Percentiles rank a stretch among this genome's conserved stretches.
Evolutionary conservation across 371 early-diverging fungal genomes (phyloP).

Genomic region (Mucor circinelloides): DNA sequence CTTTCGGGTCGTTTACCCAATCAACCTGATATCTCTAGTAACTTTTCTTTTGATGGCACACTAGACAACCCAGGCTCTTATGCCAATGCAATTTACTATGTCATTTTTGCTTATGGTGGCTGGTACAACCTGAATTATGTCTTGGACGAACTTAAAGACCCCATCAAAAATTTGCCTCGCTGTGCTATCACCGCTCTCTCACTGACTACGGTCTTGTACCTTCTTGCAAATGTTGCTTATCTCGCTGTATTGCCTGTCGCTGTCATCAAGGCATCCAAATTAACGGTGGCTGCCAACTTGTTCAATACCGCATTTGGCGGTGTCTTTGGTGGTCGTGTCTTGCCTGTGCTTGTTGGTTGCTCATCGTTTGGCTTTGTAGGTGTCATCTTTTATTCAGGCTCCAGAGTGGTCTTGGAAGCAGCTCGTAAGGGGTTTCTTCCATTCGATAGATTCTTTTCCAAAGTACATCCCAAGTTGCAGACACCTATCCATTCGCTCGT

Average conservation of each 20-base stretch:
- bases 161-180: conserved; percentile 29
- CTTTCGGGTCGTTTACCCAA: conserved; percentile 26
- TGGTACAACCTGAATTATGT: conserved; percentile 36
- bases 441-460: conserved; percentile 24
- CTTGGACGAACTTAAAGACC: conserved; percentile 27
- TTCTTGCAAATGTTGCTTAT: conserved; percentile 30
- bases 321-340: conserved; percentile 23
- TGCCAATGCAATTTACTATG: conserved; percentile 30
- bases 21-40: conserved; percentile 14
- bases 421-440: conserved; percentile 28
- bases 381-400: conserved; percentile 26
- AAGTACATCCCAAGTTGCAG: conserved; percentile 23
- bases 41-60: conserved; percentile 28
- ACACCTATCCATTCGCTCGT: conserved; percentile 22
- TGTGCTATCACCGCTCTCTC: conserved; percentile 26
- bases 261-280: conserved; percentile 17
- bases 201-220: conserved; percentile 19
- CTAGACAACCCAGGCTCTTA: conserved; percentile 25
- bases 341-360: conserved; percentile 26
- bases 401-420: conserved; percentile 25
- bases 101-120: conserved; percentile 28
- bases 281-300: conserved; percentile 29
- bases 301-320: conserved; percentile 31
- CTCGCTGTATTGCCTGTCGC: conserved; percentile 21
- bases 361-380: conserved; percentile 33